phyloP scores from a whole-genome alignment of 129 eudicot genomes.

The Flaveria linearis region DNA sequence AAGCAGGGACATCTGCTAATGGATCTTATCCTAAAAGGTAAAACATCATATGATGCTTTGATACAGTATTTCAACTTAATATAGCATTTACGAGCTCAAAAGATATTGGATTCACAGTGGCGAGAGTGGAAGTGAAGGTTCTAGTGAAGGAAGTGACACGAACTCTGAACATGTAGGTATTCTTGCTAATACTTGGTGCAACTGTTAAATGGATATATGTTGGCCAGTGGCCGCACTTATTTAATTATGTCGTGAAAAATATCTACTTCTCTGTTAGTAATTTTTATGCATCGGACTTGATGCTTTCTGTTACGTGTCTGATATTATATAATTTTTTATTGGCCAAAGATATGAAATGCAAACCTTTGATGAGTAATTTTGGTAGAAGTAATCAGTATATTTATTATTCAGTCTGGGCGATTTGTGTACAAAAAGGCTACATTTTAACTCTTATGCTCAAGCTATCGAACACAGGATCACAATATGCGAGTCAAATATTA shows the following conservation, averaged over 20 bases:
- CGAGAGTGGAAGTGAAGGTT: slow-evolving; percentile 88
- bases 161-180: slow-evolving; percentile 84
- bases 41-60: neutral
- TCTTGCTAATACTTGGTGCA: neutral
- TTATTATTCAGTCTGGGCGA: too few relatives aligned
- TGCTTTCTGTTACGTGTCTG: too few relatives aligned
- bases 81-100: slow-evolving; percentile 16
- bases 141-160: slow-evolving; percentile 92
- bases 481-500: neutral
- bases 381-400: too few relatives aligned
- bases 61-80: neutral
- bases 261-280: too few relatives aligned
- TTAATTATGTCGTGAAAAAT: too few relatives aligned
- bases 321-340: too few relatives aligned
- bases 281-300: too few relatives aligned
- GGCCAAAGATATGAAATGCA: too few relatives aligned
- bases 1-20: slow-evolving; percentile 73
- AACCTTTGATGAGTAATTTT: too few relatives aligned
- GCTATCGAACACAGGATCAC: neutral
- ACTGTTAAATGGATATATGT: too few relatives aligned
- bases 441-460: neutral
- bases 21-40: slow-evolving; percentile 88
- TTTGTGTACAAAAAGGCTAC: neutral
- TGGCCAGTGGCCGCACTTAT: too few relatives aligned
- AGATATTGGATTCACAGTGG: slow-evolving; percentile 53